Conservation (phyloP, 805 yeast genomes). For the Candida broadrunensis region DNA sequence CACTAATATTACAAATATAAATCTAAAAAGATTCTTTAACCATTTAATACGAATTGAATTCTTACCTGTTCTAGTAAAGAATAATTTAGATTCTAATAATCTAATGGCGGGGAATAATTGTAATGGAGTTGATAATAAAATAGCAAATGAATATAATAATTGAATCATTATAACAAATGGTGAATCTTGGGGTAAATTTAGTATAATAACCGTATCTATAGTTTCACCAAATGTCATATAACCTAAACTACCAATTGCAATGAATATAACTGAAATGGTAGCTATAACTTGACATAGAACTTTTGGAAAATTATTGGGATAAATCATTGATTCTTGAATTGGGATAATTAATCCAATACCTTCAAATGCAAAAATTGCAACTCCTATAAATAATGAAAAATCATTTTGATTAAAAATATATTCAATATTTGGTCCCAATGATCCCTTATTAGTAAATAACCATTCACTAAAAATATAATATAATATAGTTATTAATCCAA, state of each 20-base stretch:
- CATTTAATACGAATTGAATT: conserved; percentile 52
- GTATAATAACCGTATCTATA: conserved; percentile 64
- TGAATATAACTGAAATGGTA: conserved; percentile 61
- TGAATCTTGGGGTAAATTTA: conserved; percentile 71
- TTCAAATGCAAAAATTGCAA: conserved; percentile 85
- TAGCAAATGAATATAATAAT: conserved; percentile 70
- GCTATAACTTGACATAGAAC: conserved; percentile 60
- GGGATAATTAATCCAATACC: conserved; percentile 83
- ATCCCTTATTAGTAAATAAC: conserved; percentile 20
- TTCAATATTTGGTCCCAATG: conserved; percentile 47
- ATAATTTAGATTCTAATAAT: conserved; percentile 62
- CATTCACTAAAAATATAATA: conserved; percentile 51
- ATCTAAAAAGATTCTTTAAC: conserved; percentile 61
- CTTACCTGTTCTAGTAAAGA: conserved; percentile 55
- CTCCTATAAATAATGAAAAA: conserved; percentile 76
- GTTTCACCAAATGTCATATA: conserved; percentile 65
- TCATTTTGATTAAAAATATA: conserved; percentile 49
- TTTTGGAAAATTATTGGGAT: conserved; percentile 69
- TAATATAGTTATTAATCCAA: conserved; percentile 64
- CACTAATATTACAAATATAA: conserved; percentile 51
- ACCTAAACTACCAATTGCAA: conserved; percentile 64
- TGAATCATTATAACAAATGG: conserved; percentile 62
- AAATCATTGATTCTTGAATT: conserved; percentile 75
- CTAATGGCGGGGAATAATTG: conserved; percentile 79
- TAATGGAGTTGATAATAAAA: conserved; percentile 74